phyloP scores from a whole-genome alignment of 2,329 filamentous ascomycete species.

The Fusarium clavum region DNA sequence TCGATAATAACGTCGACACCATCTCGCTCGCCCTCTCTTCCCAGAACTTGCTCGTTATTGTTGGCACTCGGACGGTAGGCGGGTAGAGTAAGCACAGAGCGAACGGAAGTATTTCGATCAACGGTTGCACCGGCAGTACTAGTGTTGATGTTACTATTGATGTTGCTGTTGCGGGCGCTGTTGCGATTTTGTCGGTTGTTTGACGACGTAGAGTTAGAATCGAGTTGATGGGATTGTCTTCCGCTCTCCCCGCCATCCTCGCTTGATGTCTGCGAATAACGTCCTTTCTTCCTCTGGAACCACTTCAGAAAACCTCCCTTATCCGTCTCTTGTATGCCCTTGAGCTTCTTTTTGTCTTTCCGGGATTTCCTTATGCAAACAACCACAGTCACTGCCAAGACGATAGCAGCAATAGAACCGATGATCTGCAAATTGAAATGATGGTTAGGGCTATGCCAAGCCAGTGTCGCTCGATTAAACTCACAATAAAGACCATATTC shows the following conservation, averaged over 20 bases:
- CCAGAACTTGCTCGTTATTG: constrained; percentile 84
- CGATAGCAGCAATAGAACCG: constrained; percentile 29
- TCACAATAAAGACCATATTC: constrained; percentile 42
- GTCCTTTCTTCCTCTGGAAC: constrained; percentile 24
- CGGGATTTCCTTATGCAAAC: constrained; percentile 24
- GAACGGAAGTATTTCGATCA: constrained; percentile 85
- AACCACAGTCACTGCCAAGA: constrained; percentile 24
- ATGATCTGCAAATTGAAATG: constrained; percentile 31
- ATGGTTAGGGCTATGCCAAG: constrained; percentile 7
- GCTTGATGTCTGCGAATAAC: constrained; percentile 50
- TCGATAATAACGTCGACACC: constrained; percentile 94
- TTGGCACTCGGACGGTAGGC: constrained; percentile 80
- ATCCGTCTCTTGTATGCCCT: constrained; percentile 31
- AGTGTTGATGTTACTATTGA: constrained; percentile 22
- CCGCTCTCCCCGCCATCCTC: constrained; percentile 46
- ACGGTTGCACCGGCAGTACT: constrained; percentile 59
- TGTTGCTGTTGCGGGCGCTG: constrained; percentile 17
- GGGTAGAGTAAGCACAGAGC: constrained; percentile 94
- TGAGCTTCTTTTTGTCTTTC: constrained; percentile 30
- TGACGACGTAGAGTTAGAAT: constrained; percentile 33
- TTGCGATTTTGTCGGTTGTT: constrained; percentile 30
- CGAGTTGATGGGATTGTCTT: constrained; percentile 45
- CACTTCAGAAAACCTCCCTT: constrained; percentile 37
- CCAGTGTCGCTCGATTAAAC: constrained; percentile 11
- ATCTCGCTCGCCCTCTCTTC: constrained; percentile 87